These are phyloP conservation scores for Saccharomyces kudriavzevii DNA, from an alignment of 805 yeast species.

Conservation along the genomic window DNA sequence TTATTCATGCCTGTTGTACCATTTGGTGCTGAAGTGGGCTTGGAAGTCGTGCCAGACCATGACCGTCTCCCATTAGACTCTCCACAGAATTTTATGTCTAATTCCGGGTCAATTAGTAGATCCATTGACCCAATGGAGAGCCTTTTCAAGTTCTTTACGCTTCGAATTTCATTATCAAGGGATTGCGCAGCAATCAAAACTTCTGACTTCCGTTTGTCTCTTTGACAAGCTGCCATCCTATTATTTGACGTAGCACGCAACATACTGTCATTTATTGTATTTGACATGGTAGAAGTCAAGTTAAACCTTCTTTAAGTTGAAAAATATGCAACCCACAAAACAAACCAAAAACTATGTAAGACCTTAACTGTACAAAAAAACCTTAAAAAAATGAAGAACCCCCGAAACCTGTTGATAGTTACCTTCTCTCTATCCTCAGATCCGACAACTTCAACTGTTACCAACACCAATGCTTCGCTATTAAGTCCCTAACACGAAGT, in stretches of 20 bases:
- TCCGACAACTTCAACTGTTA: neutral
- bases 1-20: neutral
- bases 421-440: neutral
- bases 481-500: neutral
- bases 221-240: neutral
- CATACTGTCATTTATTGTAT: neutral
- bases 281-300: neutral
- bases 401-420: neutral
- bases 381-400: neutral
- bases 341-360: neutral
- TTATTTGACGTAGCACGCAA: neutral
- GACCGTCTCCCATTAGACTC: constrained; percentile 5
- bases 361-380: neutral
- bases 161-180: constrained; percentile 62
- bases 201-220: constrained; percentile 33
- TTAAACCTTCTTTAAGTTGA: neutral
- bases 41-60: constrained; percentile 1
- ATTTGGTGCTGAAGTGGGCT: neutral
- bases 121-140: constrained; percentile 54
- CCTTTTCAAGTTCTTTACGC: constrained; percentile 66
- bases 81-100: constrained; percentile 37
- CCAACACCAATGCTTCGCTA: neutral
- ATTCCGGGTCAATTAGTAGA: constrained; percentile 55
- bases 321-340: neutral
- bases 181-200: constrained; percentile 61